These are phyloP conservation scores for Lonicera japonica DNA, from an alignment of 129 eudicot species.

Conservation along the genomic window DNA sequence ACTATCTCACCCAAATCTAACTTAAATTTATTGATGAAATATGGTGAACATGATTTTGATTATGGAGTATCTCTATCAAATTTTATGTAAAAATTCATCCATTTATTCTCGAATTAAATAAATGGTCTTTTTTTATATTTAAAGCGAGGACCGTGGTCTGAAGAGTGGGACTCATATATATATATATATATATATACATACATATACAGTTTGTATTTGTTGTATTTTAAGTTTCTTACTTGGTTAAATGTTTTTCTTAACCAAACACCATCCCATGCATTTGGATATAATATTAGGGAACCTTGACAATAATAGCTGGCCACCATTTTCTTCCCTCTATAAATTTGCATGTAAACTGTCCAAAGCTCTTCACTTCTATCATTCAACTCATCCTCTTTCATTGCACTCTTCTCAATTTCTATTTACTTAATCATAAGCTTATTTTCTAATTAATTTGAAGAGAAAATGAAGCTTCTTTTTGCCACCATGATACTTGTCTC, in stretches of 20 bases:
- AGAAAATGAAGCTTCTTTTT: constrained; percentile 10
- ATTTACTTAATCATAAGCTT: no score
- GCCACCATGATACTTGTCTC: constrained; percentile 7
- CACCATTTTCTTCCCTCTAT: background rate
- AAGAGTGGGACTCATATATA: no score
- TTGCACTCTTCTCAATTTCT: background rate
- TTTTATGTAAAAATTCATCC: no score
- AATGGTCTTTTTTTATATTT: no score
- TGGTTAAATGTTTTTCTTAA: background rate
- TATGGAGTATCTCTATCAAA: no score
- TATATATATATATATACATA: no score
- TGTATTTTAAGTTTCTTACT: background rate
- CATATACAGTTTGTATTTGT: no score
- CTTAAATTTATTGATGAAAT: background rate
- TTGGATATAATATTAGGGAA: background rate
- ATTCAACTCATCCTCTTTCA: background rate
- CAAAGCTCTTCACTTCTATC: background rate
- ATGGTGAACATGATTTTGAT: no score
- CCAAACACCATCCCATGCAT: background rate
- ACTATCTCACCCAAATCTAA: background rate
- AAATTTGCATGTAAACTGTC: background rate
- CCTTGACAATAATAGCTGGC: background rate
- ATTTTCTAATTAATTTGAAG: background rate
- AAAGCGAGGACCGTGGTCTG: no score
- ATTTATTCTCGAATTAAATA: no score